Percentiles rank a stretch among this genome's conserved stretches.
These are phyloP conservation scores for Sugiyamaella neomexicana DNA, from an alignment of 1,139 yeast species.

Conservation along the genomic window DNA sequence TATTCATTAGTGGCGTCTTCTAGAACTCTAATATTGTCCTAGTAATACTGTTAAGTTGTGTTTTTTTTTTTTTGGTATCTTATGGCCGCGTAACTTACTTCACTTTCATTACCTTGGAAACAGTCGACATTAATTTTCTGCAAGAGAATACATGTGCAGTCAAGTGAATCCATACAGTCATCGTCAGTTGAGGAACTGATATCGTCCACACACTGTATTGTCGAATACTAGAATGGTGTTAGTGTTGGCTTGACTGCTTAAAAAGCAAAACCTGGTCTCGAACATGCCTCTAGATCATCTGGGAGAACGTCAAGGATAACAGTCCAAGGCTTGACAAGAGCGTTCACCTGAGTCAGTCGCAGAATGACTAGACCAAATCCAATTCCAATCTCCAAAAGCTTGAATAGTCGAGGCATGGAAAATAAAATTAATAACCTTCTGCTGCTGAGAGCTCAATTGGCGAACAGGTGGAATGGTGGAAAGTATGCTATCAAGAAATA, in stretches of 20 bases:
- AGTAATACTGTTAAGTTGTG: slow-evolving; percentile 1
- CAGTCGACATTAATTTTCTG: slow-evolving; percentile 6
- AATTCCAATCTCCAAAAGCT: too few species aligned
- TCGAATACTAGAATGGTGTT: slow-evolving; percentile 3
- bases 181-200: background rate
- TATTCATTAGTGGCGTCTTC: slow-evolving; percentile 11
- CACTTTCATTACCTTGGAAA: slow-evolving; percentile 15
- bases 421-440: too few species aligned
- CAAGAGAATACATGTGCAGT: slow-evolving; percentile 5
- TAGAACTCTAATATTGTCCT: slow-evolving; percentile 11
- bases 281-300: slow-evolving; percentile 11
- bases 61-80: too few species aligned
- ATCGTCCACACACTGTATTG: background rate
- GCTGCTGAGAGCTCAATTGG: too few species aligned
- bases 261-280: background rate
- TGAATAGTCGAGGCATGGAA: slow-evolving; percentile 1
- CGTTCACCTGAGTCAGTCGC: background rate
- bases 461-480: too few species aligned
- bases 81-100: slow-evolving; percentile 4
- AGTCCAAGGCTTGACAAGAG: slow-evolving; percentile 9
- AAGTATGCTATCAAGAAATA: too few species aligned
- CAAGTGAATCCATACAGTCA: slow-evolving; percentile 1
- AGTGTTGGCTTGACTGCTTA: background rate
- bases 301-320: slow-evolving; percentile 11
- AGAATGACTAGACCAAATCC: background rate